Percentiles rank a stretch among this genome's conserved stretches.
phyloP scores from a whole-genome alignment of 176 grass and related monocot species.

The Canna indica region DNA sequence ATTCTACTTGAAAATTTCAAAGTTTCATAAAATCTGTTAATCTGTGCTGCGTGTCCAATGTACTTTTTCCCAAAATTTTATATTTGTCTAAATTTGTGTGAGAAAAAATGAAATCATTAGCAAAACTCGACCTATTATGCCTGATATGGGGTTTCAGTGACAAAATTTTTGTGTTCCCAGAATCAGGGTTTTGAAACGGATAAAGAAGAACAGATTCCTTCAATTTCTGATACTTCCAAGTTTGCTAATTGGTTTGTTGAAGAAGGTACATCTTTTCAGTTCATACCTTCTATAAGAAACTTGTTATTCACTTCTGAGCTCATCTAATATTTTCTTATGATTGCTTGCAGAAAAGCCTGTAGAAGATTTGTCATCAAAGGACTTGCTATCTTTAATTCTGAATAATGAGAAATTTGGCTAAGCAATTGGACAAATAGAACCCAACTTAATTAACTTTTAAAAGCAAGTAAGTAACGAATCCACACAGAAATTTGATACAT shows the following conservation, averaged over 20 bases:
- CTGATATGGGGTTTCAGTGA: background rate
- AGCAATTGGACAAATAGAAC: conserved; percentile 28
- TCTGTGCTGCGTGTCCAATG: too few relatives aligned
- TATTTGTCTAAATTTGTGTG: background rate
- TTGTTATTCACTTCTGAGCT: conserved; percentile 16
- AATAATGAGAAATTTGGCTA: conserved; percentile 41
- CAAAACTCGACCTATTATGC: conserved; percentile 4
- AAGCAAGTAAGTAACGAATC: too few relatives aligned
- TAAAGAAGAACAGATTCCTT: conserved; percentile 24
- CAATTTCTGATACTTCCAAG: conserved; percentile 75
- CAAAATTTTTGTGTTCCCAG: conserved; percentile 26
- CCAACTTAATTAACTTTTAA: conserved; percentile 20
- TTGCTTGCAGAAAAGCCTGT: conserved; percentile 55
- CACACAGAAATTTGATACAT: conserved; percentile 22
- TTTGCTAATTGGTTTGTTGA: conserved; percentile 73
- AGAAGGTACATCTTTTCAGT: conserved; percentile 42
- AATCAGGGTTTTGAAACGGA: conserved; percentile 34
- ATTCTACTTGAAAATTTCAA: too few relatives aligned
- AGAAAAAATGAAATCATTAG: background rate
- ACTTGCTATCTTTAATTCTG: conserved; percentile 66
- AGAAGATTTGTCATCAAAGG: conserved; percentile 48
- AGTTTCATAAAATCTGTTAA: too few relatives aligned
- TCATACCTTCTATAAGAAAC: background rate
- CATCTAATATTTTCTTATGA: conserved; percentile 12
- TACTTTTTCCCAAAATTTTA: background rate